Conservation (phyloP, 2,329 filamentous ascomycete genomes). For the Westerdykella ornata region DNA sequence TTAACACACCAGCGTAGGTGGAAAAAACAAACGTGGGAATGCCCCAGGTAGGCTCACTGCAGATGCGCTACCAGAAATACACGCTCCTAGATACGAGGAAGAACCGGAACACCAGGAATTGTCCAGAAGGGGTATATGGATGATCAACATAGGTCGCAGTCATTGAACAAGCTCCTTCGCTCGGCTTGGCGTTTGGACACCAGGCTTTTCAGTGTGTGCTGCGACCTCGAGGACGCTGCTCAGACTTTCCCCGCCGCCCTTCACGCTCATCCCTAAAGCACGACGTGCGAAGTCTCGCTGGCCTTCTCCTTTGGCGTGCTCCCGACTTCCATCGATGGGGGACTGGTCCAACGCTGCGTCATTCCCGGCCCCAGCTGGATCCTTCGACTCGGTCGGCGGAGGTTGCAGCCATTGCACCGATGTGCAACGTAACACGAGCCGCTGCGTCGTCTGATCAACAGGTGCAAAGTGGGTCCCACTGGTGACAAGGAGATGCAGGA, state of each 20-base stretch:
- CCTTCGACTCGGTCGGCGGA: conserved; percentile 17
- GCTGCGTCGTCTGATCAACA: conserved; percentile 70
- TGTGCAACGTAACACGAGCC: conserved; percentile 68
- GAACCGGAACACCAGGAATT: too few species aligned
- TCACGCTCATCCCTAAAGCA: conserved; percentile 36
- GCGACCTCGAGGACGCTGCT: conserved; percentile 38
- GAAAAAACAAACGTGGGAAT: too few species aligned
- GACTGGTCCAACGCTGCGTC: conserved; percentile 16
- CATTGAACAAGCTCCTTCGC: conserved; percentile 18
- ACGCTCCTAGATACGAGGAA: too few species aligned
- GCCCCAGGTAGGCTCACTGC: too few species aligned
- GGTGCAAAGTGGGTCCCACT: conserved; percentile 70
- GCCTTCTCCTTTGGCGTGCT: conserved; percentile 21
- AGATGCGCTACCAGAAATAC: too few species aligned
- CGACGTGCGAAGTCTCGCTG: conserved; percentile 36
- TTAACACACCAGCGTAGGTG: too few species aligned
- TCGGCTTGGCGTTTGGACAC: conserved; percentile 37
- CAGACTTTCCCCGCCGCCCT: conserved; percentile 31
- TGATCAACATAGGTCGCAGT: background rate
- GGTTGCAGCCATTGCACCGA: conserved; percentile 61
- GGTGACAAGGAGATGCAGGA: conserved; percentile 62
- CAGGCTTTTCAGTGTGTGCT: conserved; percentile 36
- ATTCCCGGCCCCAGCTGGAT: conserved; percentile 11
- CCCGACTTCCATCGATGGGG: conserved; percentile 12
- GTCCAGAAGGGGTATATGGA: too few species aligned